Evolutionary conservation across 495 filamentous ascomycete genomes (phyloP).

Genomic region (Aspergillus sparsus): DNA sequence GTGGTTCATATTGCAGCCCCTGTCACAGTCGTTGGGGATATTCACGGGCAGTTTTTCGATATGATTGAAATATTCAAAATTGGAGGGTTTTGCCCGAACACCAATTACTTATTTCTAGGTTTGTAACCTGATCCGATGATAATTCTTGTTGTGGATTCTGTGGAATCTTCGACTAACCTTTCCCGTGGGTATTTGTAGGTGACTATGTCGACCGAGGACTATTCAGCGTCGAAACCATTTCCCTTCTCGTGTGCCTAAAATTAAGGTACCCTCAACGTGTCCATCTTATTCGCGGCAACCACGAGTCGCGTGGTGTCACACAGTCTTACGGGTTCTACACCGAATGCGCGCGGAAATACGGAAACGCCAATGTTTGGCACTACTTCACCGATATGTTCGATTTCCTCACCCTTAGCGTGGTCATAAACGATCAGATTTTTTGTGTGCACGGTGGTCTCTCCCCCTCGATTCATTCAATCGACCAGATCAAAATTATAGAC

Average conservation of each 20-base stretch:
- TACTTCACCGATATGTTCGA: constrained; percentile 99
- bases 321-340: constrained; percentile 99
- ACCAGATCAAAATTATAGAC: constrained; percentile 99
- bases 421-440: constrained; percentile 98
- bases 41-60: constrained; percentile 98
- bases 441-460: constrained; percentile 96
- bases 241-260: constrained; percentile 91
- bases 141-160: constrained; percentile 9
- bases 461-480: constrained; percentile 95
- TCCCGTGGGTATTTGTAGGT: constrained; percentile 46
- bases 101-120: constrained; percentile 98
- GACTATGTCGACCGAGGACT: constrained; percentile 98
- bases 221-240: constrained; percentile 97
- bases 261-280: constrained; percentile 89
- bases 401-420: constrained; percentile 91
- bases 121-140: constrained; percentile 26
- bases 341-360: constrained; percentile 95
- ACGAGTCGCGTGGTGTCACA: constrained; percentile 95
- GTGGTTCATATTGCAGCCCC: constrained; percentile 95
- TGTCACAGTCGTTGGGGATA: constrained; percentile 98
- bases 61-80: constrained; percentile 99
- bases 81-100: constrained; percentile 93
- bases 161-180: constrained; percentile 5
- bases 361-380: constrained; percentile 97
- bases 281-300: constrained; percentile 92